Conservation (phyloP, 2,329 filamentous ascomycete species). For the Pestalotiopsis sp. region DNA sequence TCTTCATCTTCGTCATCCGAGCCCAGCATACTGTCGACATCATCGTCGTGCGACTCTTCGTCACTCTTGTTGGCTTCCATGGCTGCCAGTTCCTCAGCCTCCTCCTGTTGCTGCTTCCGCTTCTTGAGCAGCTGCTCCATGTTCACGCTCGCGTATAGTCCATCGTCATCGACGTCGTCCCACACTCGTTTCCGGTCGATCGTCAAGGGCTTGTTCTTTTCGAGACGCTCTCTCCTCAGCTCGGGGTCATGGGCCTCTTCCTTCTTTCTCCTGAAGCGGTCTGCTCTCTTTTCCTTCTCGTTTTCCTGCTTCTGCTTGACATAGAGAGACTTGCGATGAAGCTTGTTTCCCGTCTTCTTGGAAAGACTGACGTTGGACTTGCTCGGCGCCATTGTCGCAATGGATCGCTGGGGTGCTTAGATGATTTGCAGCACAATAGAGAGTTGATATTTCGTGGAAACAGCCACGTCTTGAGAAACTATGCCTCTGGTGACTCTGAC, state of each 20-base stretch:
- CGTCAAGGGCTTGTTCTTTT: conserved; percentile 77
- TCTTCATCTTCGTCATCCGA: conserved; percentile 54
- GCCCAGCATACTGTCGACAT: conserved; percentile 79
- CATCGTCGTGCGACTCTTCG: conserved; percentile 49
- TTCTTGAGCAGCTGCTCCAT: conserved; percentile 60
- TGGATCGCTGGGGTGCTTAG: not conserved
- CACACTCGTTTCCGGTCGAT: conserved; percentile 88
- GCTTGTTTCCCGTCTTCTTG: conserved; percentile 68
- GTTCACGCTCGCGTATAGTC: conserved; percentile 57
- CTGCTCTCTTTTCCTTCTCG: conserved; percentile 74
- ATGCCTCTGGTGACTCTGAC: not conserved
- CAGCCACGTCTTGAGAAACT: not conserved
- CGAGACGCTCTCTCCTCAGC: conserved; percentile 72
- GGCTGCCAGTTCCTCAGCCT: conserved; percentile 49
- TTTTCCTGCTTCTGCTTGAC: conserved; percentile 78
- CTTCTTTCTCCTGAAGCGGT: conserved; percentile 77
- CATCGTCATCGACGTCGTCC: conserved; percentile 74
- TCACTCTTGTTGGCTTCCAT: conserved; percentile 46
- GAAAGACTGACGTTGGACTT: conserved; percentile 21
- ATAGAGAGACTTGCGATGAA: conserved; percentile 76
- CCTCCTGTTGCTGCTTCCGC: conserved; percentile 53
- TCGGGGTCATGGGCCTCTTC: conserved; percentile 84
- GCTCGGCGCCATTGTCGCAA: conserved; percentile 11
- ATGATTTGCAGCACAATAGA: not conserved
- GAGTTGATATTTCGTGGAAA: not conserved